phyloP scores from a whole-genome alignment of 257 asterid species.

The Plantago elongata region DNA sequence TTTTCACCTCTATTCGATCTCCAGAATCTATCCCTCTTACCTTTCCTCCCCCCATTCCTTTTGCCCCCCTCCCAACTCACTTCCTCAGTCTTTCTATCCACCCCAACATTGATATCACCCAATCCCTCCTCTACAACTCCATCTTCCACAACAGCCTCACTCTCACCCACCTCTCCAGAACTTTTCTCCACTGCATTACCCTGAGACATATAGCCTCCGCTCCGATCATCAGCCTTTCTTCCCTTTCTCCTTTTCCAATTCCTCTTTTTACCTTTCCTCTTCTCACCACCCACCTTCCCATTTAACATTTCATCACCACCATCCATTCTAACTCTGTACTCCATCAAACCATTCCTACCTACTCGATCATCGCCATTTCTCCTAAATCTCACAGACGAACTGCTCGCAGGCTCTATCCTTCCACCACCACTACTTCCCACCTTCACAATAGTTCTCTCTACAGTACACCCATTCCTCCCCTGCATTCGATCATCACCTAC shows the following conservation, averaged over 20 bases:
- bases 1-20: slow-evolving; percentile 8
- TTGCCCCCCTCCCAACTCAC: not conserved
- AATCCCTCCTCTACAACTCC: slow-evolving; percentile 14
- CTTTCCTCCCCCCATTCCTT: slow-evolving; percentile 9
- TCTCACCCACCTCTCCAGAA: slow-evolving; percentile 5
- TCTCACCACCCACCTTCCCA: not conserved
- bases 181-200: slow-evolving; percentile 12
- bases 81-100: too few species aligned
- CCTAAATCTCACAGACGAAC: slow-evolving; percentile 2
- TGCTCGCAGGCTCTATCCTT: not conserved
- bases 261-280: not conserved
- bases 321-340: not conserved
- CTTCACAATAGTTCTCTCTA: not conserved
- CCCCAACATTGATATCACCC: slow-evolving; percentile 7
- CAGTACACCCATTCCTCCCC: too few species aligned
- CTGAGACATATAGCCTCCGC: not conserved
- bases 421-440: slow-evolving; percentile 4
- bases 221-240: slow-evolving; percentile 10
- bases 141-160: slow-evolving; percentile 13
- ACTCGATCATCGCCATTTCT: slow-evolving; percentile 12
- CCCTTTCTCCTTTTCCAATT: not conserved
- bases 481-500: too few species aligned
- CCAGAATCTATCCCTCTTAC: not conserved
- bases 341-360: not conserved
- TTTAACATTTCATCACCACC: not conserved